Evolutionary conservation across 345 rosid genomes (phyloP).

Genomic region (Hibiscus trionum): DNA sequence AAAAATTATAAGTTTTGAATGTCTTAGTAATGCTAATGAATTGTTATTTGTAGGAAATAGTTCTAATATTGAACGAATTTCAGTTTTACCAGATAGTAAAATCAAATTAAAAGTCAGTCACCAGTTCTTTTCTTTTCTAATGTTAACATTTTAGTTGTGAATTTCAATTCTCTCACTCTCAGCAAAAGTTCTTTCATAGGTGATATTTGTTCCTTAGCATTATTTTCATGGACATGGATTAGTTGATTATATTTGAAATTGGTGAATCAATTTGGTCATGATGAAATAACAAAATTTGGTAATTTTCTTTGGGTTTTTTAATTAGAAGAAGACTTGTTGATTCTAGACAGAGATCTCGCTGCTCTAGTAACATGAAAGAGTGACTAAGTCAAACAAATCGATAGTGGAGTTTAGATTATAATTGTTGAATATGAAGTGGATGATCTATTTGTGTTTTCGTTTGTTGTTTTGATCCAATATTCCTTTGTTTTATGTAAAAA

Average conservation of each 20-base stretch:
- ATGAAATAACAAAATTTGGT: not conserved
- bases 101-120: not conserved
- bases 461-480: not conserved
- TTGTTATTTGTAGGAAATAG: not conserved
- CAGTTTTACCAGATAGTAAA: not conserved
- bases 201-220: not conserved
- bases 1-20: not conserved
- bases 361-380: not conserved
- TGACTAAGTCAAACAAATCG: not conserved
- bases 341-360: not conserved
- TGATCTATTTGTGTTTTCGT: not conserved
- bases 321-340: not conserved
- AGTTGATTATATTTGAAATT: not conserved
- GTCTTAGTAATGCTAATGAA: not conserved
- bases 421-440: not conserved
- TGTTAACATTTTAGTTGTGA: not conserved
- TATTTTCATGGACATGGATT: not conserved
- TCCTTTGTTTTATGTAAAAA: not conserved
- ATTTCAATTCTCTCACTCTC: not conserved
- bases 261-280: not conserved
- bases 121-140: not conserved
- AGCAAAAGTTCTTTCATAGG: not conserved
- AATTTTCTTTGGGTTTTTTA: not conserved
- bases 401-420: not conserved
- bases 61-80: not conserved